These are phyloP conservation scores for Psidium guajava DNA, from an alignment of 345 rosid genomes.

Conservation along the genomic window DNA sequence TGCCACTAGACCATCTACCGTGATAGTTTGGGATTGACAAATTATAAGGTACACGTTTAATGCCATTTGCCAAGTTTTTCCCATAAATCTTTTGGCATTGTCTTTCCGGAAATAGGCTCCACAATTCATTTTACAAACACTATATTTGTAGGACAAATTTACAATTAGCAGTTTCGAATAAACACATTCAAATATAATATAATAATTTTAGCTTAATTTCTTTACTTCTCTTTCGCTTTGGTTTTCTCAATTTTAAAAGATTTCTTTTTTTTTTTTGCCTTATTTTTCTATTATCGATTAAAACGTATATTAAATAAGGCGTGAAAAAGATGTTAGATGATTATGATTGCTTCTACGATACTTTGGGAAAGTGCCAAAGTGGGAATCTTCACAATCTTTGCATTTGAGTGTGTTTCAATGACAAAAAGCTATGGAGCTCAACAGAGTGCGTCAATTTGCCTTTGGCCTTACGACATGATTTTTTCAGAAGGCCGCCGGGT, in stretches of 20 bases:
- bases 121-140: neutral
- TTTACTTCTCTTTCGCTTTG: neutral
- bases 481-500: neutral
- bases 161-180: neutral
- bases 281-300: neutral
- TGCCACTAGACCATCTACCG: neutral
- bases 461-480: neutral
- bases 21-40: neutral
- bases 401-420: neutral
- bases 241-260: neutral
- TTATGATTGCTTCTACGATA: neutral
- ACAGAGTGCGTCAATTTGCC: neutral
- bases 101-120: neutral
- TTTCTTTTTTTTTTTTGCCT: fast-evolving
- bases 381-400: neutral
- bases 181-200: neutral
- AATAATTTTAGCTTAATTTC: neutral
- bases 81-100: neutral
- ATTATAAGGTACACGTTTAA: neutral
- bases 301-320: neutral
- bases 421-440: neutral
- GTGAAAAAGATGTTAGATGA: neutral
- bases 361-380: neutral
- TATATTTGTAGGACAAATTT: neutral
- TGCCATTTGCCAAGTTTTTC: neutral